Evolutionary conservation across 1,284 basidiomycete species (phyloP), one percentile per base, ranked within the genome.

Genomic region (Vanrija humicola): DNA sequence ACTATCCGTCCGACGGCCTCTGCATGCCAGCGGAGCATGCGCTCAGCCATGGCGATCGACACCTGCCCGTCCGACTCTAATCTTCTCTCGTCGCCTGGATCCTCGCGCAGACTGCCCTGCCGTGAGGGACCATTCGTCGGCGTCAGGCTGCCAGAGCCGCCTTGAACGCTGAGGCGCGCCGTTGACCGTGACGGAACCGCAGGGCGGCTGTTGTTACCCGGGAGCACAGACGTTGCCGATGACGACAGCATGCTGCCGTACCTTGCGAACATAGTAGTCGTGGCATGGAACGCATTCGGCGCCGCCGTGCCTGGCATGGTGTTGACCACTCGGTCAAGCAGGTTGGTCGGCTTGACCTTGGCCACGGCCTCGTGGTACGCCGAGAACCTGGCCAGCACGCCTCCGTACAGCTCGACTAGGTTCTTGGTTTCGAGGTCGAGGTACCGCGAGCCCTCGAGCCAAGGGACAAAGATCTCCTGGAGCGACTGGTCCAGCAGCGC

Each of bases 381-480:
- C 8, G 90, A 87, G 75, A 96, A 98, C 55, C 82, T 80, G 19
- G 81, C 77, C 38, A 98, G 79, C 61, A 90, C 83, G 16, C 79
- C 82, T 2, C 86, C 84, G 68, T 95, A 98, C 6, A 98, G 81
- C 52, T 89, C 85, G 0, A 86, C 85, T 47, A 98, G 75, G 69
- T 87, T 92, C 74, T 87, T 90, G 65, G 85, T 89, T 79, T 99
- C 96, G 38, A 85, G 84, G 68, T 98, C 96, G 5, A 98, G 81
- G 70, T 98, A 98, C 56, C 92, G 82, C 54, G 86, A 85, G 2
- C 90, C 91, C 74, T 96, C 94, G 6, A 88, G 88, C 73, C 96
- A 98, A 2, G 91, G 90, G 23, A 94, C 85, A 64, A 98, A 98
- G 16, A 98, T 83, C 72, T 98, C 96, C 63, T 98, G 96, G 82